phyloP scores from a whole-genome alignment of 2,329 filamentous ascomycete genomes.

The Aureobasidium sp. region DNA sequence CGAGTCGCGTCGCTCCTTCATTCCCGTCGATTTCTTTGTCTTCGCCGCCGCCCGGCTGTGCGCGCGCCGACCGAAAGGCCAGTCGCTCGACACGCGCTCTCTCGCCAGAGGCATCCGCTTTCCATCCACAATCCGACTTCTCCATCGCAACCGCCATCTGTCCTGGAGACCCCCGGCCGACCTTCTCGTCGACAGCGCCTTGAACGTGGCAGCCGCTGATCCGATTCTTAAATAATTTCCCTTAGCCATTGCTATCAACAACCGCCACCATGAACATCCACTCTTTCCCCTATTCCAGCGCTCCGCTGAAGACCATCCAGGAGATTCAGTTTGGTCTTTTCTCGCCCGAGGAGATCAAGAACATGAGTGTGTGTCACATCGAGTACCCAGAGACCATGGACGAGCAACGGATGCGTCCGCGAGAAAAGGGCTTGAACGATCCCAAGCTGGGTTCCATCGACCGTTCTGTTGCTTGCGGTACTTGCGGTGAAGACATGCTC shows the following conservation, averaged over 20 bases:
- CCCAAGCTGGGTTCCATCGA: slow-evolving; percentile 95
- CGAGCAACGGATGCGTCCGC: slow-evolving; percentile 82
- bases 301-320: slow-evolving; percentile 92
- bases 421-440: slow-evolving; percentile 88
- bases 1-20: neutral
- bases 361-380: slow-evolving; percentile 93
- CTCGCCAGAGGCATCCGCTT: slow-evolving; percentile 1
- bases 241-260: slow-evolving; percentile 16
- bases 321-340: slow-evolving; percentile 99
- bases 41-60: slow-evolving; percentile 10
- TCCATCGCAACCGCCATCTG: neutral
- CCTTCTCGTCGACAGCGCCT: slow-evolving; percentile 5
- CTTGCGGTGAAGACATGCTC: slow-evolving; percentile 89
- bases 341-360: slow-evolving; percentile 97
- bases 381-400: slow-evolving; percentile 99
- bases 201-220: slow-evolving; percentile 2
- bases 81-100: slow-evolving; percentile 12
- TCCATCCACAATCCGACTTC: neutral
- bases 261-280: slow-evolving; percentile 74
- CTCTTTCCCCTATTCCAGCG: slow-evolving; percentile 87
- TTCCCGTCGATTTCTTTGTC: neutral
- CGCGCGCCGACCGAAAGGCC: slow-evolving; percentile 12
- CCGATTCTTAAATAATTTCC: neutral
- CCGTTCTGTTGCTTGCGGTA: slow-evolving; percentile 88
- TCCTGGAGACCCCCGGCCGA: neutral